Evolutionary conservation across 2,329 filamentous ascomycete species (phyloP).

Genomic region (Myriosclerotinia curreyana): DNA sequence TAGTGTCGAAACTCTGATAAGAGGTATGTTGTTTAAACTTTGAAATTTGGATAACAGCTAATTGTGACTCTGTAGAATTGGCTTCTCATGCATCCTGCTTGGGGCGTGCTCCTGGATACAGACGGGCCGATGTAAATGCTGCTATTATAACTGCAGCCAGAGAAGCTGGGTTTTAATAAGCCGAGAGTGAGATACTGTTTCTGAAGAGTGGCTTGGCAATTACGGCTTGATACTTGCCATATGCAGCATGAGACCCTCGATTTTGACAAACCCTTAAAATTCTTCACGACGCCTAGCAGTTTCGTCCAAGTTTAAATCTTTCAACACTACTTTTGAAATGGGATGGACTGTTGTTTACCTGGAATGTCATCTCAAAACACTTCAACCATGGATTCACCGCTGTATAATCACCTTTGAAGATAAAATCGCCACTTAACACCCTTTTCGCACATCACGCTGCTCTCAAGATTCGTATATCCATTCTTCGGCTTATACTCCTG

Average conservation of each 20-base stretch:
- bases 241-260: neutral
- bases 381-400: neutral
- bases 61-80: constrained; percentile 32
- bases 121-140: constrained; percentile 38
- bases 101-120: constrained; percentile 37
- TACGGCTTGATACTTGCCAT: neutral
- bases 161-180: constrained; percentile 13
- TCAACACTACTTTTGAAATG: neutral
- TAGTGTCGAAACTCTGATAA: constrained; percentile 36
- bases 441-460: neutral
- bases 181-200: neutral
- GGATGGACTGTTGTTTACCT: neutral
- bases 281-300: neutral
- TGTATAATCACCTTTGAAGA: neutral
- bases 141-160: constrained; percentile 30
- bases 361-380: neutral
- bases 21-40: constrained; percentile 34
- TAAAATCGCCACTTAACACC: neutral
- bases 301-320: neutral
- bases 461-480: neutral
- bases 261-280: neutral
- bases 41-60: neutral
- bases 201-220: too few species aligned
- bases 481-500: neutral
- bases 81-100: constrained; percentile 35